Percentiles rank a stretch among this genome's conserved stretches.
phyloP scores from a whole-genome alignment of 192 early-diverging fungal species.

The Gigaspora rosea region DNA sequence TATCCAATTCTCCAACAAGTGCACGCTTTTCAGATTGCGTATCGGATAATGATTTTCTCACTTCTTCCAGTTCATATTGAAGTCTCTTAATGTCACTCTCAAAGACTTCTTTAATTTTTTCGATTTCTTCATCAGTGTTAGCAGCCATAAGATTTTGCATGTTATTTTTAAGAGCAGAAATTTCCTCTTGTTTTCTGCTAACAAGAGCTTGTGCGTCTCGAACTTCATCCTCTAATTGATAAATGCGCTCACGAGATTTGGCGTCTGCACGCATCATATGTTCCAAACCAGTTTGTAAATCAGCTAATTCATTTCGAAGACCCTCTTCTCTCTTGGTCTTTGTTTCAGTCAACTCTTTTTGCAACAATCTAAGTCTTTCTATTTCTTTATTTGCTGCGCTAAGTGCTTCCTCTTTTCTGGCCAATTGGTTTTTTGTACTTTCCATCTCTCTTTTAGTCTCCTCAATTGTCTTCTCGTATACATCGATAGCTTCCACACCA shows the following conservation, averaged over 20 bases:
- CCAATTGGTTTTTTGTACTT: conserved; percentile 20
- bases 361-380: not conserved
- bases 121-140: conserved; percentile 51
- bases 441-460: conserved; percentile 44
- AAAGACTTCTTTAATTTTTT: conserved; percentile 53
- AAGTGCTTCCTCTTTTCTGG: conserved; percentile 29
- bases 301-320: conserved; percentile 26
- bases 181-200: conserved; percentile 44
- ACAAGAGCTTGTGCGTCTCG: conserved; percentile 35
- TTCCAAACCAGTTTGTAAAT: conserved; percentile 23
- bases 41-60: conserved; percentile 30
- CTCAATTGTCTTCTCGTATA: conserved; percentile 46
- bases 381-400: not conserved
- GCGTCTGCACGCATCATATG: conserved; percentile 31
- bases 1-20: conserved; percentile 13
- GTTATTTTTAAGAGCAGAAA: conserved; percentile 48
- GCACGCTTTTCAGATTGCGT: conserved; percentile 23
- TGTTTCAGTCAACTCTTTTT: conserved; percentile 37
- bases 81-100: conserved; percentile 53
- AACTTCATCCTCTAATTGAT: conserved; percentile 36
- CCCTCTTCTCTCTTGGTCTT: conserved; percentile 27
- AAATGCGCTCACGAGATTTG: conserved; percentile 26
- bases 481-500: conserved; percentile 48
- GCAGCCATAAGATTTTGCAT: conserved; percentile 50
- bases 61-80: conserved; percentile 39